Conservation (phyloP, 2,329 filamentous ascomycete species). For the Stemphylium lycopersici region DNA sequence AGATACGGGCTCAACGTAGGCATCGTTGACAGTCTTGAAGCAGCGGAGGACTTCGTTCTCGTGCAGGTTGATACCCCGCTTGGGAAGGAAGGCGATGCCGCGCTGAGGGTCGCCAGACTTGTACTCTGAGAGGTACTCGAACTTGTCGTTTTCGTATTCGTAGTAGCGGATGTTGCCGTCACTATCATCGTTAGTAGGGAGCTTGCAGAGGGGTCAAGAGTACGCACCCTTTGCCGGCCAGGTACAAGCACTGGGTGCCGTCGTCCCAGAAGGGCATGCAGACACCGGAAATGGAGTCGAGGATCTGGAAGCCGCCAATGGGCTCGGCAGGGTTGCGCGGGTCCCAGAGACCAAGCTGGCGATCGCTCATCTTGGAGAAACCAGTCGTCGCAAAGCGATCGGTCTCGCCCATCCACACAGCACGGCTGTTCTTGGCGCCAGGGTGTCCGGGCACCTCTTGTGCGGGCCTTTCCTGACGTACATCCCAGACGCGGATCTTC, state of each 20-base stretch:
- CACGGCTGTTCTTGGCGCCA: conserved; percentile 96
- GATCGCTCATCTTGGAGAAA: conserved; percentile 98
- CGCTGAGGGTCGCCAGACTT: conserved; percentile 96
- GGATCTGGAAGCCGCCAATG: conserved; percentile 84
- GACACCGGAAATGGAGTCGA: conserved; percentile 96
- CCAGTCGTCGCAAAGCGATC: conserved; percentile 95
- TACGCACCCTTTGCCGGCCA: conserved; percentile 92
- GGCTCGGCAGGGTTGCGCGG: conserved; percentile 78
- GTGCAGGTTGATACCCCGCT: conserved; percentile 92
- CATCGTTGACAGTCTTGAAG: conserved; percentile 96
- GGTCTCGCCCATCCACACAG: conserved; percentile 96
- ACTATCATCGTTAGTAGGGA: conserved; percentile 53
- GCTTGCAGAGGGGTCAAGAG: not conserved
- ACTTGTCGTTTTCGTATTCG: conserved; percentile 98
- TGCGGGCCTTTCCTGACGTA: conserved; percentile 85
- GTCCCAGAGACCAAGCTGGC: conserved; percentile 95
- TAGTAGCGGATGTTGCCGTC: conserved; percentile 99
- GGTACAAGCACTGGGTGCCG: conserved; percentile 90
- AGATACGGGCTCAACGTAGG: conserved; percentile 93
- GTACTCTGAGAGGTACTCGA: conserved; percentile 95
- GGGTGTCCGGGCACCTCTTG: conserved; percentile 85
- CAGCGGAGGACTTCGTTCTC: conserved; percentile 91
- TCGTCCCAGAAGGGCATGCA: conserved; percentile 99
- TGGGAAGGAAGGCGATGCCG: conserved; percentile 91
- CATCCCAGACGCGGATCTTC: conserved; percentile 97